These are phyloP conservation scores for Arctium lappa DNA, from an alignment of 129 eudicot species.

Conservation along the genomic window DNA sequence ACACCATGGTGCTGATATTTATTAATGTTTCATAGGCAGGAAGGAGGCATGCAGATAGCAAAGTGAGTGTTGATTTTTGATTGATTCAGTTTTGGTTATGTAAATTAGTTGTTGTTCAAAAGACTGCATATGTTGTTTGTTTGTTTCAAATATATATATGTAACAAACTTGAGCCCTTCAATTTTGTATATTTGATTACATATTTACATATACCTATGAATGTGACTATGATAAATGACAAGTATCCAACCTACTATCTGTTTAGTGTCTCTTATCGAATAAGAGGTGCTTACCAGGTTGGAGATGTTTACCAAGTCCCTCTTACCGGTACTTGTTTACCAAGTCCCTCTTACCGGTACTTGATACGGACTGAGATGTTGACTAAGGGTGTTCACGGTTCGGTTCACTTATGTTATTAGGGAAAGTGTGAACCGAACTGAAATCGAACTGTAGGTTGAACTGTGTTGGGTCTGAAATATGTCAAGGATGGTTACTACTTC, in stretches of 20 bases:
- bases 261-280: neutral
- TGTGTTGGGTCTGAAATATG: too few relatives aligned
- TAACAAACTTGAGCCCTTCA: constrained; percentile 12
- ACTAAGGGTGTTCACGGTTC: too few relatives aligned
- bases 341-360: too few relatives aligned
- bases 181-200: constrained; percentile 14
- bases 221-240: neutral
- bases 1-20: neutral
- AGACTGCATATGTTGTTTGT: constrained; percentile 10
- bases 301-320: neutral
- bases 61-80: constrained; percentile 18
- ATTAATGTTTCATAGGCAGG: constrained; percentile 11
- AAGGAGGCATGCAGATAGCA: constrained; percentile 25
- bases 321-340: neutral
- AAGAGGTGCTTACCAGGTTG: neutral
- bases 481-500: too few relatives aligned
- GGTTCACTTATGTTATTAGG: too few relatives aligned
- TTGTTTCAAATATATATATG: constrained; percentile 10
- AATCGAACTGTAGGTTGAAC: too few relatives aligned
- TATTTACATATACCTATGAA: neutral
- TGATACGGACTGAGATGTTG: too few relatives aligned
- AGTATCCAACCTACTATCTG: neutral
- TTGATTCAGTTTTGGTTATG: constrained; percentile 28
- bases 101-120: constrained; percentile 20
- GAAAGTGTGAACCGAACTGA: too few relatives aligned